Conservation (phyloP, 768 basidiomycete genomes). For the Leucosporidium creatinivorum region DNA sequence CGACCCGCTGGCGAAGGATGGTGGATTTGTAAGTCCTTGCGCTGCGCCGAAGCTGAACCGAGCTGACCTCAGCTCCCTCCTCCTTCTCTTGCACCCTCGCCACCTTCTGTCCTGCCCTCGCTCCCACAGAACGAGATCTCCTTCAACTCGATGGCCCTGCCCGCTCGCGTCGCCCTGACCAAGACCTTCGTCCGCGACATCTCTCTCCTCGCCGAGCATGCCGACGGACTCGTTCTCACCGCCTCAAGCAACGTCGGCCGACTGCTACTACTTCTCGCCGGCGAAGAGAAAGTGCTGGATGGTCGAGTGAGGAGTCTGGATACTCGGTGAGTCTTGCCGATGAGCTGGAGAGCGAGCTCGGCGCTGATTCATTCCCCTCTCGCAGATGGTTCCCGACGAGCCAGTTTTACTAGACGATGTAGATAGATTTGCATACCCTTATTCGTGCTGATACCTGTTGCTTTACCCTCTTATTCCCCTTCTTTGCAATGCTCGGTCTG, state of each 20-base stretch:
- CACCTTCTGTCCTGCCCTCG: background rate
- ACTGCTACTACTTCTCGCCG: slow-evolving; percentile 26
- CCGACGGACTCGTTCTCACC: slow-evolving; percentile 35
- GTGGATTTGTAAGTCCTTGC: background rate
- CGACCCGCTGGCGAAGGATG: background rate
- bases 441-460: no score
- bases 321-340: slow-evolving; percentile 13
- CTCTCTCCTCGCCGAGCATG: slow-evolving; percentile 17
- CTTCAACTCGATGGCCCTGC: slow-evolving; percentile 27
- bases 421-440: no score
- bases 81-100: background rate
- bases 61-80: no score
- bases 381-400: slow-evolving; percentile 30
- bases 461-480: no score
- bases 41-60: no score
- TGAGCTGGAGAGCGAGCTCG: background rate
- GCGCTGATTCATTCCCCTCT: background rate
- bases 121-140: slow-evolving; percentile 18
- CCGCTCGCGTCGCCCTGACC: slow-evolving; percentile 11
- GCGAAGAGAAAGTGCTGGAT: slow-evolving; percentile 1
- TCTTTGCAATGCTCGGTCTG: no score
- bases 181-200: slow-evolving; percentile 33
- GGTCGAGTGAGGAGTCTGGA: slow-evolving; percentile 23
- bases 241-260: slow-evolving; percentile 34
- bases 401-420: slow-evolving; percentile 1